These are phyloP conservation scores for Sisymbrium altissimum DNA, from an alignment of 345 rosid genomes.

Conservation along the genomic window DNA sequence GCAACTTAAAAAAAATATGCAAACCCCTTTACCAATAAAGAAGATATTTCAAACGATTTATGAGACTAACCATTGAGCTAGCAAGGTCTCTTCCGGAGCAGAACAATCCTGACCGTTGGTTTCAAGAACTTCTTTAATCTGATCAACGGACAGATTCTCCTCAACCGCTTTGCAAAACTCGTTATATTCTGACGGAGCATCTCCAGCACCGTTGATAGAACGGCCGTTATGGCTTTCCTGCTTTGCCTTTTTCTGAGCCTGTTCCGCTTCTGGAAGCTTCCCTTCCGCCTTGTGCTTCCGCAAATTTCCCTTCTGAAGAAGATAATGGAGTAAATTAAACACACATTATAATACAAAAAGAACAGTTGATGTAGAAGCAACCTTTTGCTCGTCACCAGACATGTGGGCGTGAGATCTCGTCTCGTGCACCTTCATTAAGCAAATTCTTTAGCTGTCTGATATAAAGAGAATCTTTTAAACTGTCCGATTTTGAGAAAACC, in stretches of 20 bases:
- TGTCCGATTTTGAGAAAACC: not conserved
- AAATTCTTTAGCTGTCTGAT: not conserved
- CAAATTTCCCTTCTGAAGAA: slow-evolving; percentile 42
- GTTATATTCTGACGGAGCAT: slow-evolving; percentile 45
- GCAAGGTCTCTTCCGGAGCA: slow-evolving; percentile 39
- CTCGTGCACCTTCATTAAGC: slow-evolving; percentile 57
- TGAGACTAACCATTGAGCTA: slow-evolving; percentile 27
- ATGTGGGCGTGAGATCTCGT: slow-evolving; percentile 63
- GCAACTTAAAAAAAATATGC: not conserved
- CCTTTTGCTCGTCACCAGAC: slow-evolving; percentile 53
- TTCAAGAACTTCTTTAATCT: slow-evolving; percentile 60
- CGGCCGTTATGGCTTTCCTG: slow-evolving; percentile 34
- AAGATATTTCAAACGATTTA: not conserved
- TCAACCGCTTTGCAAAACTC: slow-evolving; percentile 50
- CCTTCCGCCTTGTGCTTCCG: slow-evolving; percentile 87
- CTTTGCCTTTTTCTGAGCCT: slow-evolving; percentile 62
- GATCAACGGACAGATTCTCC: slow-evolving; percentile 52
- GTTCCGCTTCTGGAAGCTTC: slow-evolving; percentile 50
- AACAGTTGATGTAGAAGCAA: not conserved
- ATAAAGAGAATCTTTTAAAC: not conserved
- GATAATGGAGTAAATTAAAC: not conserved
- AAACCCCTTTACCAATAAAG: not conserved
- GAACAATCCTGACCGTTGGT: slow-evolving; percentile 60
- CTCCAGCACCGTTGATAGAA: slow-evolving; percentile 2
- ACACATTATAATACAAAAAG: not conserved